Evolutionary conservation across 78 protist genomes (phyloP), one percentile per base, ranked within the genome.

Genomic region (Paulinella micropora): DNA sequence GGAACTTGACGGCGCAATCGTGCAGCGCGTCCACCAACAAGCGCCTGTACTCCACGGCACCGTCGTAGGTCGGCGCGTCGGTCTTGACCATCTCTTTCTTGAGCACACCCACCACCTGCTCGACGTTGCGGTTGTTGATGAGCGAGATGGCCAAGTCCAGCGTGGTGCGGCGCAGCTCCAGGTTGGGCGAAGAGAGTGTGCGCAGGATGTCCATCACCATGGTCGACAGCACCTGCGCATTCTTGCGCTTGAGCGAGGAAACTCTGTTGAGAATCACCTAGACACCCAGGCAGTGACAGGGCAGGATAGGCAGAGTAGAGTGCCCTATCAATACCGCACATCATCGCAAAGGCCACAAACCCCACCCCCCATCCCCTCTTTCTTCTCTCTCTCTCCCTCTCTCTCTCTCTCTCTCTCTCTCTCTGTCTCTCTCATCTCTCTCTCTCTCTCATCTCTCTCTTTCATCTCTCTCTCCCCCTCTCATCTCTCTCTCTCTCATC

Each of bases 181-280:
- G 51, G 89, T 94, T 94, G 39, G 97, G 95, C n/a, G 90, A 39
- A 82, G 90, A 39, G 32, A 97, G 93, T 15, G 94, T 96, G 34
- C 96, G 86, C 23, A 97, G 37, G 23, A 97, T 87, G 90, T 97
- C 99, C 99, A 97, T 96, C 41, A 96, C 79, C 84, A 81, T 81
- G 15, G 9, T 29, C 6, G 84, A 81, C 38, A 81, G 84, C 9
- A 81, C 84, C 23, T 15, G 4, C 29, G 4, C 26, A 29, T 81
- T 15, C 15, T 29, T 4, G 9, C 34, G 9, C 37, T 15, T 4
- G 39, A 81, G 34, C 6, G 6, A 4, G 39, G 26, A 4, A 9
- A 81, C 38, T 9, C 84, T 4, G 6, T 29, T 29, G 6, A 81
- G 84, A n/a, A n/a, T n/a, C n/a, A n/a, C n/a, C n/a, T n/a, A n/a